Percentiles rank a stretch among this genome's conserved stretches.
phyloP scores from a whole-genome alignment of 2,329 filamentous ascomycete genomes.

The Dactylellina leptospora region DNA sequence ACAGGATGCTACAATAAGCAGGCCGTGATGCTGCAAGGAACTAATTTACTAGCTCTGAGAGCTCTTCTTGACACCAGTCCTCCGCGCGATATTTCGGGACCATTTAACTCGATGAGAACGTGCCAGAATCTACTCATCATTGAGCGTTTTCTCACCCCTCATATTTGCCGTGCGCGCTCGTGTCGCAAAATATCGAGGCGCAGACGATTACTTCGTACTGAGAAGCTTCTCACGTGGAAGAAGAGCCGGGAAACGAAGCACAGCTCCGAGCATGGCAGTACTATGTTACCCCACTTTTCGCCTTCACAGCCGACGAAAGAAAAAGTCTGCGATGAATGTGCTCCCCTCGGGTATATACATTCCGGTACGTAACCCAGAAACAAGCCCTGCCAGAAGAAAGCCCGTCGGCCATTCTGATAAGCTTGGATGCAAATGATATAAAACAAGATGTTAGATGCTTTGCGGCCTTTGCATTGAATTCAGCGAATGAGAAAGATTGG shows the following conservation, averaged over 20 bases:
- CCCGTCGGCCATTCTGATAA: background rate
- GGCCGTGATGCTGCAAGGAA: too few species aligned
- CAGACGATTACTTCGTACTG: background rate
- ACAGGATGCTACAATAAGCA: constrained; percentile 42
- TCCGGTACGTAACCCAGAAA: background rate
- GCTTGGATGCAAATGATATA: background rate
- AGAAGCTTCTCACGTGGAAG: constrained; percentile 1
- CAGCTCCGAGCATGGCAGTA: background rate
- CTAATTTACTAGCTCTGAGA: too few species aligned
- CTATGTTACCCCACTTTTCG: constrained; percentile 13
- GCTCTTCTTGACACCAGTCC: too few species aligned
- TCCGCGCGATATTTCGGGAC: too few species aligned
- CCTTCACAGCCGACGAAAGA: background rate
- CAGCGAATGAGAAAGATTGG: constrained; percentile 17
- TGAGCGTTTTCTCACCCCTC: too few species aligned
- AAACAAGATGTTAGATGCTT: background rate
- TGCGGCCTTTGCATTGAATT: background rate
- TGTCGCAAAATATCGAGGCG: background rate
- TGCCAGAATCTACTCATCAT: background rate
- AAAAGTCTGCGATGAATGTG: constrained; percentile 8
- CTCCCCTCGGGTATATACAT: background rate
- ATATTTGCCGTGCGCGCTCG: too few species aligned
- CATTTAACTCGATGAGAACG: background rate
- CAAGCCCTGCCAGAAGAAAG: too few species aligned
- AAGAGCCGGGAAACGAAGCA: background rate